Percentiles rank a stretch among this genome's conserved stretches.
phyloP scores from a whole-genome alignment of 352 stramenopile species.

The Globisporangium ultimum region DNA sequence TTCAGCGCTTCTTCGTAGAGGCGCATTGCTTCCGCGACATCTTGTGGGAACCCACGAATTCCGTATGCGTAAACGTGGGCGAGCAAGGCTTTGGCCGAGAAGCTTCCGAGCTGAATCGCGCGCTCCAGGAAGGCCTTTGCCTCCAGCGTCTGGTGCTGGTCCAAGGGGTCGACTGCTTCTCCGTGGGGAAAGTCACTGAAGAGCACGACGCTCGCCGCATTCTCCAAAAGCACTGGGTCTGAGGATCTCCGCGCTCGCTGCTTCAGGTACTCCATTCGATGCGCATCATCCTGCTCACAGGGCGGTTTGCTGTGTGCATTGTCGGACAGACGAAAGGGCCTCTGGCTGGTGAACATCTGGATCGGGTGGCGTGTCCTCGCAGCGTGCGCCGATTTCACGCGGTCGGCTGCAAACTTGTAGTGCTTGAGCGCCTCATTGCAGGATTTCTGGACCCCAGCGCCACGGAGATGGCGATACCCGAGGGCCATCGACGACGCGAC shows the following conservation, averaged over 20 bases:
- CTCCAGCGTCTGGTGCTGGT: conserved; percentile 15
- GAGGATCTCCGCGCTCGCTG: conserved; percentile 28
- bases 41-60: conserved; percentile 26
- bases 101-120: conserved; percentile 34
- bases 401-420: conserved; percentile 74
- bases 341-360: conserved; percentile 35
- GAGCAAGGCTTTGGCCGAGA: conserved; percentile 43
- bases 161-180: no score
- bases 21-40: conserved; percentile 31
- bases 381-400: conserved; percentile 30
- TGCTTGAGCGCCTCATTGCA: conserved; percentile 58
- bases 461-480: conserved; percentile 60
- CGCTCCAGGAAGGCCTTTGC: conserved; percentile 38
- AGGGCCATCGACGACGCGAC: conserved; percentile 57
- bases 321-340: conserved; percentile 31
- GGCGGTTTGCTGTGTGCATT: conserved; percentile 20
- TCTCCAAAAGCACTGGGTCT: conserved; percentile 28
- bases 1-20: conserved; percentile 52
- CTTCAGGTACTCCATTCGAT: conserved; percentile 47
- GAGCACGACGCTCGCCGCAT: conserved; percentile 49
- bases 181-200: conserved; percentile 36
- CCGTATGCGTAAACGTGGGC: conserved; percentile 66
- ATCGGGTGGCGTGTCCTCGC: conserved; percentile 16
- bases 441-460: conserved; percentile 39
- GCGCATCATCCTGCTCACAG: conserved; percentile 28